Evolutionary conservation across 2,329 filamentous ascomycete species (phyloP).

Genomic region (Triangularia setosa): DNA sequence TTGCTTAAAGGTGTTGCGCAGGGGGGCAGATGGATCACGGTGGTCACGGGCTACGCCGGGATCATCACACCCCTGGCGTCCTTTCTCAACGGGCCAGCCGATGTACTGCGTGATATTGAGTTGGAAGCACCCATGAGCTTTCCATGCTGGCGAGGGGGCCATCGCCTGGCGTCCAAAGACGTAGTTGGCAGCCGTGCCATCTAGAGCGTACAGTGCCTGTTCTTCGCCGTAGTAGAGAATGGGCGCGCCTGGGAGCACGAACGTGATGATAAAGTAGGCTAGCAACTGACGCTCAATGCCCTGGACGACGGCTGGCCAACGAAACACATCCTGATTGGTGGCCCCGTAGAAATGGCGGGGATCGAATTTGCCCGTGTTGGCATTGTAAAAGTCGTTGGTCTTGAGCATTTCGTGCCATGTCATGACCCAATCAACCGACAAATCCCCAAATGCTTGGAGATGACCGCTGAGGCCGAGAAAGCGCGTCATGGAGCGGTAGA

Average conservation of each 20-base stretch:
- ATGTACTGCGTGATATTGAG: conserved; percentile 52
- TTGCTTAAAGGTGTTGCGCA: conserved; percentile 56
- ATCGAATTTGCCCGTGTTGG: conserved; percentile 42
- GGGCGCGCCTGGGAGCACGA: conserved; percentile 58
- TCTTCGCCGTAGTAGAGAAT: conserved; percentile 61
- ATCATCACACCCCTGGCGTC: conserved; percentile 50
- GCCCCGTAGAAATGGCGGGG: conserved; percentile 60
- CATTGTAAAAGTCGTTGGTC: conserved; percentile 40
- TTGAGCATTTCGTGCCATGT: conserved; percentile 51
- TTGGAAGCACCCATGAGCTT: conserved; percentile 58
- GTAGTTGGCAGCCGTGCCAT: conserved; percentile 59
- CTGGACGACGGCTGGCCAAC: conserved; percentile 56
- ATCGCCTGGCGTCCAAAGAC: conserved; percentile 61
- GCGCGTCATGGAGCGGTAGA: conserved; percentile 59
- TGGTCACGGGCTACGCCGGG: conserved; percentile 55
- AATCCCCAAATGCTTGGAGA: conserved; percentile 49
- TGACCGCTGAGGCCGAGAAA: conserved; percentile 59
- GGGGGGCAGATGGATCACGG: conserved; percentile 56
- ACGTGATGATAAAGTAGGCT: conserved; percentile 54
- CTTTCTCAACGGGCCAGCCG: conserved; percentile 51
- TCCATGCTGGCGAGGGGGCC: conserved; percentile 58
- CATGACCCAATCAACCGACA: conserved; percentile 48
- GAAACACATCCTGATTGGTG: conserved; percentile 62
- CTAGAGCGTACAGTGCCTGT: conserved; percentile 57
- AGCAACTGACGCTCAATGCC: conserved; percentile 55